Percentiles rank a stretch among this genome's conserved stretches.
These are phyloP conservation scores for Pythium plurisporium DNA, from an alignment of 352 stramenopile genomes.

Conservation along the genomic window DNA sequence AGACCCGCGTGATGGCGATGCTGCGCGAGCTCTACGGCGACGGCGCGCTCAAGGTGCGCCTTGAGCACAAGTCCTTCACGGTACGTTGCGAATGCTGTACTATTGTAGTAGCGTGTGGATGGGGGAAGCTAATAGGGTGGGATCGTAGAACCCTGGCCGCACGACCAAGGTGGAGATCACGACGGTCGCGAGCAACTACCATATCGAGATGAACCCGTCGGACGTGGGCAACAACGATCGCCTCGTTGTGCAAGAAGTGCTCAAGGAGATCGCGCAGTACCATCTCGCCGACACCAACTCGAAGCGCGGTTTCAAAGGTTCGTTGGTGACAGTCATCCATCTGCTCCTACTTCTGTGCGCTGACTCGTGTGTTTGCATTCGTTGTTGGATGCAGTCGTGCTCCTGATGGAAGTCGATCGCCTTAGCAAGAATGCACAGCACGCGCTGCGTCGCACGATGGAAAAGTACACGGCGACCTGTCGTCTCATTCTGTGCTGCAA, in stretches of 20 bases:
- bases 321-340: background rate
- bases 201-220: conserved; percentile 98
- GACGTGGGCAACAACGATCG: conserved; percentile 97
- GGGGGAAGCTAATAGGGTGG: background rate
- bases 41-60: conserved; percentile 87
- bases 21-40: conserved; percentile 94
- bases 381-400: conserved; percentile 65
- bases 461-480: conserved; percentile 93
- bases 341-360: no score
- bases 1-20: conserved; percentile 96
- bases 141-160: conserved; percentile 40
- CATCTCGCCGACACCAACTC: conserved; percentile 75
- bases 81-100: conserved; percentile 5
- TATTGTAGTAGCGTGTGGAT: background rate
- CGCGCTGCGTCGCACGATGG: conserved; percentile 96
- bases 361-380: background rate
- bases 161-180: conserved; percentile 96
- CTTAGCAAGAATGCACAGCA: conserved; percentile 97
- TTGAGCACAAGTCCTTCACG: conserved; percentile 94
- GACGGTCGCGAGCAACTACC: conserved; percentile 97
- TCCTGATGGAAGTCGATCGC: conserved; percentile 98
- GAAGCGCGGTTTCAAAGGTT: conserved; percentile 66
- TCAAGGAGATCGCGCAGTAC: conserved; percentile 99
- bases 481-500: conserved; percentile 98
- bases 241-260: conserved; percentile 97